These are phyloP conservation scores for Colletotrichum echinochloae DNA, from an alignment of 2,329 filamentous ascomycete species.

Conservation along the genomic window DNA sequence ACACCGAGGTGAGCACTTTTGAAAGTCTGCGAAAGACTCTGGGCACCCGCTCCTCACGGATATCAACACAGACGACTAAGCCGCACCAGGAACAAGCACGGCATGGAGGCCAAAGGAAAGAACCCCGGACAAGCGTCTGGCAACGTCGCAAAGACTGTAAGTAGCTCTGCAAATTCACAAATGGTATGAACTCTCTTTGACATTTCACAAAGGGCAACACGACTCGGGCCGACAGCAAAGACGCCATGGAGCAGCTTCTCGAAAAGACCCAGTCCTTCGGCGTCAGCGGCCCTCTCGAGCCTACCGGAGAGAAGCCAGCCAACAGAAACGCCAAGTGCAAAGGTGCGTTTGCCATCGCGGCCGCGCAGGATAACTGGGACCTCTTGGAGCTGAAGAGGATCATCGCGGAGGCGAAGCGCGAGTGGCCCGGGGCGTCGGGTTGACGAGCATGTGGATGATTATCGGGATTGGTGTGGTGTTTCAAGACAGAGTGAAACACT, in stretches of 20 bases:
- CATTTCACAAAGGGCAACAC: neutral
- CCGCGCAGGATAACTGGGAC: neutral
- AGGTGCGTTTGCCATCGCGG: neutral
- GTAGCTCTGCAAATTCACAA: no score
- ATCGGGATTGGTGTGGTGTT: no score
- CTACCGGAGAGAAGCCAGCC: no score
- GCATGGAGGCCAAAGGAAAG: neutral
- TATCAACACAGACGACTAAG: neutral
- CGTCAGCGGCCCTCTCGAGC: no score
- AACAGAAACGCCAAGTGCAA: neutral
- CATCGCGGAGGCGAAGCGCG: neutral
- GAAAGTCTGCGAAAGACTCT: no score
- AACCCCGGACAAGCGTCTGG: neutral
- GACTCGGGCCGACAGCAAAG: neutral
- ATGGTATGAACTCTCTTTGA: neutral
- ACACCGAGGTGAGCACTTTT: neutral
- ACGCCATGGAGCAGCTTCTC: neutral
- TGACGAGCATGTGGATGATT: neutral
- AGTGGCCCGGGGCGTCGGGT: neutral
- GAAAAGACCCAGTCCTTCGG: neutral
- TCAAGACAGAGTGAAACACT: neutral
- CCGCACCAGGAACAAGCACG: neutral
- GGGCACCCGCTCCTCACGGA: rapidly evolving
- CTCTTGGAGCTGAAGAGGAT: neutral
- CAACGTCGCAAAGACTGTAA: neutral